A percentile compares a stretch with the other conserved stretches of the same genome.
phyloP scores from a whole-genome alignment of 23 red algal genomes.

The Gracilaria caudata region DNA sequence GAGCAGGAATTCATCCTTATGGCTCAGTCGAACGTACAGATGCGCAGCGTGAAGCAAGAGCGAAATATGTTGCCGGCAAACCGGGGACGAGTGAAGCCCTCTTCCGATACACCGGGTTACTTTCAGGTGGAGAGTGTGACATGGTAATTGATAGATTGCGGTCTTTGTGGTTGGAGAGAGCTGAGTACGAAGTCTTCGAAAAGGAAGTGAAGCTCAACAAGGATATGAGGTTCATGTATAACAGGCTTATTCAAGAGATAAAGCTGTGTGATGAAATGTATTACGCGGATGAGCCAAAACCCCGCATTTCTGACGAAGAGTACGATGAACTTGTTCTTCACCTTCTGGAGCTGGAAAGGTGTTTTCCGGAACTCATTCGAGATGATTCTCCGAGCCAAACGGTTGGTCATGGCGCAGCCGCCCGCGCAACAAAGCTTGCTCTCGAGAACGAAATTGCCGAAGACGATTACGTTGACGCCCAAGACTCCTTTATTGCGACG shows the following conservation, averaged over 20 bases:
- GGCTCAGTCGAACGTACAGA: conserved; percentile 38
- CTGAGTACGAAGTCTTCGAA: neutral
- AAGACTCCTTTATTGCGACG: conserved; percentile 40
- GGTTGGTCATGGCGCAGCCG: conserved; percentile 66
- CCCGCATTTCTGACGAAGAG: conserved; percentile 70
- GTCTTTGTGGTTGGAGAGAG: conserved; percentile 28
- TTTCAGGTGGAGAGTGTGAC: conserved; percentile 54
- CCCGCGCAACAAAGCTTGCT: conserved; percentile 43
- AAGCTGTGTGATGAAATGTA: conserved; percentile 60
- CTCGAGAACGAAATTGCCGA: conserved; percentile 34
- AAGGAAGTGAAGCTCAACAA: conserved; percentile 11
- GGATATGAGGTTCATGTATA: conserved; percentile 45
- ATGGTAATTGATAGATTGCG: conserved; percentile 45
- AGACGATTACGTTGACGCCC: conserved; percentile 4
- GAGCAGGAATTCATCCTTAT: conserved; percentile 44
- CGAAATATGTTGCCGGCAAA: conserved; percentile 5
- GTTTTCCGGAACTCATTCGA: conserved; percentile 66
- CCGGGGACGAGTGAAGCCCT: conserved; percentile 23
- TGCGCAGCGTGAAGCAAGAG: conserved; percentile 47
- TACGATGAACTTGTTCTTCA: conserved; percentile 81
- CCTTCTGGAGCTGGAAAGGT: conserved; percentile 60
- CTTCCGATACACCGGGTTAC: conserved; percentile 4
- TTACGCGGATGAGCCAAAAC: conserved; percentile 67
- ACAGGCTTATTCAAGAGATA: conserved; percentile 65
- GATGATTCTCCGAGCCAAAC: conserved; percentile 69